These are phyloP conservation scores for Colletotrichum eremochloae DNA, from an alignment of 2,329 filamentous ascomycete species.

Conservation along the genomic window DNA sequence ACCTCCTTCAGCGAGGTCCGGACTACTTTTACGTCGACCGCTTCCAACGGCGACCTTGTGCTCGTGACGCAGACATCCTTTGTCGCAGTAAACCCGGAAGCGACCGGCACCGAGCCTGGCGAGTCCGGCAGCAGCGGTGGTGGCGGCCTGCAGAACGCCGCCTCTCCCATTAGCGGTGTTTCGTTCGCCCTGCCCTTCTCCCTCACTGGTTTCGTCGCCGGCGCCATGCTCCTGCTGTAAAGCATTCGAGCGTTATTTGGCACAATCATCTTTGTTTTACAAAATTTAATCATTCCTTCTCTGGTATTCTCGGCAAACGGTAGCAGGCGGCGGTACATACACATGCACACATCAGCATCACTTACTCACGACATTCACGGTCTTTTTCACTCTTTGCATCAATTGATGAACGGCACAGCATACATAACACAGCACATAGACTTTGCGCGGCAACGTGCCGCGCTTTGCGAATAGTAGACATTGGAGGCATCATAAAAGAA, in stretches of 20 bases:
- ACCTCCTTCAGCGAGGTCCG: constrained; percentile 54
- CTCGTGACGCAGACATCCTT: constrained; percentile 64
- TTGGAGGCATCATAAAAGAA: constrained; percentile 16
- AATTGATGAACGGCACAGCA: constrained; percentile 29
- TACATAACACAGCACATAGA: constrained; percentile 30
- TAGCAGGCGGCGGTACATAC: constrained; percentile 21
- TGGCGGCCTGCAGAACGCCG: constrained; percentile 56
- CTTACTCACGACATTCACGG: constrained; percentile 41
- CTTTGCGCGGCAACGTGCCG: constrained; percentile 27
- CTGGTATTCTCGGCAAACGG: constrained; percentile 15
- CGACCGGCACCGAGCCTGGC: constrained; percentile 46
- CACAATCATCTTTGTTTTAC: constrained; percentile 25
- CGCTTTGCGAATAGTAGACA: constrained; percentile 16
- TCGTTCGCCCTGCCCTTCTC: constrained; percentile 41
- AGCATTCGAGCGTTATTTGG: neutral
- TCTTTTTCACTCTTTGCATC: constrained; percentile 42
- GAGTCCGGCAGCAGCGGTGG: constrained; percentile 34
- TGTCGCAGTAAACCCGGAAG: constrained; percentile 58
- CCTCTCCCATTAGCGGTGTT: constrained; percentile 45
- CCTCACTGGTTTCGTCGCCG: constrained; percentile 48
- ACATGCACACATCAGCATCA: constrained; percentile 37
- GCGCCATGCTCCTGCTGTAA: constrained; percentile 36
- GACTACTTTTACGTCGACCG: constrained; percentile 61
- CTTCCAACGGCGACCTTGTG: constrained; percentile 58
- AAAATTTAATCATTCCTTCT: constrained; percentile 33